These are phyloP conservation scores for Boletus vermiculosoides DNA, from an alignment of 768 basidiomycete genomes.

Conservation along the genomic window DNA sequence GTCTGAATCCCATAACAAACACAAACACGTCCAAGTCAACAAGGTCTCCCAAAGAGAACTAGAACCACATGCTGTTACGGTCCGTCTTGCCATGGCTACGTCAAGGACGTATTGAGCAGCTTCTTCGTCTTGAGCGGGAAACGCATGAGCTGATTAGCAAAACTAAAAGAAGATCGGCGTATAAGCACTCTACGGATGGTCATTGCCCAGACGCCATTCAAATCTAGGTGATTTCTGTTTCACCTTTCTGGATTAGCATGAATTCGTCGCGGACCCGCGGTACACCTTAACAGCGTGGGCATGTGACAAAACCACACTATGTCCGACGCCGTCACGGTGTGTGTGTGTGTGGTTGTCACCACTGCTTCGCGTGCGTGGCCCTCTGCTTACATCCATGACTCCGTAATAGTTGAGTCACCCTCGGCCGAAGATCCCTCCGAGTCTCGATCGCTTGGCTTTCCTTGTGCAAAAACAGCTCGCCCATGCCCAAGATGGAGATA, in stretches of 20 bases:
- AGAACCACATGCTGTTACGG: slow-evolving; percentile 26
- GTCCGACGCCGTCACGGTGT: slow-evolving; percentile 57
- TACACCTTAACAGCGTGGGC: slow-evolving; percentile 66
- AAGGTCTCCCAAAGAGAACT: neutral
- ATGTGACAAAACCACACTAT: slow-evolving; percentile 66
- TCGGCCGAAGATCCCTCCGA: slow-evolving; percentile 56
- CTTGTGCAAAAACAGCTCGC: slow-evolving; percentile 68
- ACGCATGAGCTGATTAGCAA: neutral
- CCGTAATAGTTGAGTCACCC: slow-evolving; percentile 57
- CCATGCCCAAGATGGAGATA: slow-evolving; percentile 69
- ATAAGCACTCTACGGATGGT: slow-evolving; percentile 61
- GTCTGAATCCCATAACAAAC: slow-evolving; percentile 45
- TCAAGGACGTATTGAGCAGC: slow-evolving; percentile 73
- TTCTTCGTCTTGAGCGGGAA: slow-evolving; percentile 50
- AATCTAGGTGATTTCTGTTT: slow-evolving; percentile 66
- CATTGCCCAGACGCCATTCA: slow-evolving; percentile 74
- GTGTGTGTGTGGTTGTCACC: slow-evolving; percentile 13
- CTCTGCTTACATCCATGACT: slow-evolving; percentile 60
- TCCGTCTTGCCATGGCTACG: slow-evolving; percentile 60
- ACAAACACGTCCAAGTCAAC: neutral
- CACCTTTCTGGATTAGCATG: slow-evolving; percentile 45
- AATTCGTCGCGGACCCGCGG: slow-evolving; percentile 48
- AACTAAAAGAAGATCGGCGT: neutral
- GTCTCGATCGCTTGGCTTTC: slow-evolving; percentile 62
- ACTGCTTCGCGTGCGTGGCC: neutral